Conservation (phyloP, 257 asterid genomes). For the Capsicum pubescens region DNA sequence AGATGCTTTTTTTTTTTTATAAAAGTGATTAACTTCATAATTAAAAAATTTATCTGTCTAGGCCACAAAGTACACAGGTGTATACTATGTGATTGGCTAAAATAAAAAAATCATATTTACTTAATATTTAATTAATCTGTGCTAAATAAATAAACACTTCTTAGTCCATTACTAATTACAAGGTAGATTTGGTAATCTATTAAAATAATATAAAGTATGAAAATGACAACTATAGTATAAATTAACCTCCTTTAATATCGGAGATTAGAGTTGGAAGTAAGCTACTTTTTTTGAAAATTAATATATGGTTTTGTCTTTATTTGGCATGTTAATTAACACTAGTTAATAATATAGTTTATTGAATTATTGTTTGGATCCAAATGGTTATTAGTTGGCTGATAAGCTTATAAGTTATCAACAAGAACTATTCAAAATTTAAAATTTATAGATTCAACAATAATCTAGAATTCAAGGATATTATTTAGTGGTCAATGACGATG, state of each 20-base stretch:
- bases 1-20: background rate
- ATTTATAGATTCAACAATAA: too few relatives aligned
- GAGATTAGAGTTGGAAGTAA: constrained; percentile 25
- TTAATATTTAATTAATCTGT: background rate
- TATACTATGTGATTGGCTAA: background rate
- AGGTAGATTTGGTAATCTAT: constrained; percentile 24
- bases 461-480: too few relatives aligned
- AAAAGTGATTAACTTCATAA: background rate
- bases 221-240: constrained; percentile 5
- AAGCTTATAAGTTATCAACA: too few relatives aligned
- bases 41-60: background rate
- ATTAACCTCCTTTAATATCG: constrained; percentile 20
- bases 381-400: background rate
- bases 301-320: constrained; percentile 11
- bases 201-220: constrained; percentile 11
- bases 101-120: background rate
- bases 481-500: too few relatives aligned
- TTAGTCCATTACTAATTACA: background rate
- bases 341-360: background rate
- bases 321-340: constrained; percentile 8
- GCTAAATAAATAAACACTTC: background rate
- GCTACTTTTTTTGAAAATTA: background rate
- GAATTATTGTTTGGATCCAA: too few relatives aligned
- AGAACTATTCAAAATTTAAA: too few relatives aligned
- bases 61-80: constrained; percentile 26